A percentile compares a stretch with the other conserved stretches of the same genome.
Conservation (phyloP, 495 filamentous ascomycete species). For the Sordaria brevicollis region DNA sequence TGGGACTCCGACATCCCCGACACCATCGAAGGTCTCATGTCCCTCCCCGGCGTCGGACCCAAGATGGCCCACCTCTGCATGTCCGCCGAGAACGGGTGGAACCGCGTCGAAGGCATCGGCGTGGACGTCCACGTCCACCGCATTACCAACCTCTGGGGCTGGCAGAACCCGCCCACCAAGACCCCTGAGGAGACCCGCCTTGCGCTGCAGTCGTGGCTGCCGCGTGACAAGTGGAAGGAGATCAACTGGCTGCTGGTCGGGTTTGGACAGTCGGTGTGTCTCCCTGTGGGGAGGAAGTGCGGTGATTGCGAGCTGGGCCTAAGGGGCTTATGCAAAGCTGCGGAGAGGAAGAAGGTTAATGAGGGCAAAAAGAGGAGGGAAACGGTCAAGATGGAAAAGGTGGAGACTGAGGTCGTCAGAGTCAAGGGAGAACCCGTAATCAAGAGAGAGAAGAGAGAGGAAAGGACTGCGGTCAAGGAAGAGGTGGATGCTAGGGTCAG, state of each 20-base stretch:
- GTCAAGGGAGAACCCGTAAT: constrained; percentile 14
- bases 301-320: constrained; percentile 72
- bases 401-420: constrained; percentile 16
- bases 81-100: constrained; percentile 47
- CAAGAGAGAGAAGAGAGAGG: constrained; percentile 14
- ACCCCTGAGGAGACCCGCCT: constrained; percentile 76
- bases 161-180: constrained; percentile 60
- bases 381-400: constrained; percentile 11
- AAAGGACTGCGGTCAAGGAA: constrained; percentile 1
- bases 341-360: constrained; percentile 44
- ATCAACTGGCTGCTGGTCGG: constrained; percentile 91
- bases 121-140: constrained; percentile 69
- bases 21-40: constrained; percentile 65
- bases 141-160: constrained; percentile 94
- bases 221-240: constrained; percentile 81
- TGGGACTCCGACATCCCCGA: constrained; percentile 72
- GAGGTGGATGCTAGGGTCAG: background rate
- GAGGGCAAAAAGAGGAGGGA: constrained; percentile 33
- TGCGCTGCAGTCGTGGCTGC: constrained; percentile 75
- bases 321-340: constrained; percentile 66
- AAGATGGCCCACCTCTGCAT: constrained; percentile 97
- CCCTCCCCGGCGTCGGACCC: constrained; percentile 84
- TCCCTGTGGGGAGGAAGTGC: constrained; percentile 69
- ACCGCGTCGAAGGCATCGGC: constrained; percentile 48
- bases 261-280: constrained; percentile 75